Percentiles rank a stretch among this genome's conserved stretches.
These are phyloP conservation scores for Starmerella bombi DNA, from an alignment of 805 yeast species.

Conservation along the genomic window DNA sequence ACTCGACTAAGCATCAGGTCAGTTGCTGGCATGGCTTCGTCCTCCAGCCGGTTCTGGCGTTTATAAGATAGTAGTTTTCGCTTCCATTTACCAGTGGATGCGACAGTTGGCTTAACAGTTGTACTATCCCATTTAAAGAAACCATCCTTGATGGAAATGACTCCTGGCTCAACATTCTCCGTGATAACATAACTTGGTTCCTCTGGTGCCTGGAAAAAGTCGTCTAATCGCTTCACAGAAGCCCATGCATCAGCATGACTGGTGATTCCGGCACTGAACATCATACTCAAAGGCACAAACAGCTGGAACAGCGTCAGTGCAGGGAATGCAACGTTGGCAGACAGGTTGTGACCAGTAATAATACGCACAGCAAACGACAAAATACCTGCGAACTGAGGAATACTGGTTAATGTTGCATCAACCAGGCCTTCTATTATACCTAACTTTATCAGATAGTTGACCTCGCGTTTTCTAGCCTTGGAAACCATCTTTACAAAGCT, in stretches of 20 bases:
- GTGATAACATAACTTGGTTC: slow-evolving; percentile 25
- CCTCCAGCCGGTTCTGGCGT: slow-evolving; percentile 7
- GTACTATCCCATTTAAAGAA: slow-evolving; percentile 52
- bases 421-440: slow-evolving; percentile 51
- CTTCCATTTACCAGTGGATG: slow-evolving; percentile 14
- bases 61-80: slow-evolving; percentile 10
- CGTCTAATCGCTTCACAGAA: slow-evolving; percentile 21
- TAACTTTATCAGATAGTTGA: slow-evolving; percentile 45
- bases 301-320: slow-evolving; percentile 58
- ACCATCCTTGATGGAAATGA: slow-evolving; percentile 41
- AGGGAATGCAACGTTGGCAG: slow-evolving; percentile 56
- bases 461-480: slow-evolving; percentile 47
- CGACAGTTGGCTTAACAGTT: slow-evolving; percentile 16
- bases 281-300: slow-evolving; percentile 52
- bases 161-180: slow-evolving; percentile 27
- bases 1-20: slow-evolving; percentile 4
- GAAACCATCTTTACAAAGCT: slow-evolving; percentile 52
- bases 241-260: slow-evolving; percentile 32
- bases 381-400: slow-evolving; percentile 63
- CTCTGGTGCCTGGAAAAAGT: slow-evolving; percentile 29
- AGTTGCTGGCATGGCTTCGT: slow-evolving; percentile 3
- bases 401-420: slow-evolving; percentile 50
- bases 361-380: slow-evolving; percentile 39
- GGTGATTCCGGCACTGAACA: slow-evolving; percentile 38
- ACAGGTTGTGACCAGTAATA: slow-evolving; percentile 32